Evolutionary conservation across 768 basidiomycete species (phyloP).

Genomic region (Lanmaoa rubissima): DNA sequence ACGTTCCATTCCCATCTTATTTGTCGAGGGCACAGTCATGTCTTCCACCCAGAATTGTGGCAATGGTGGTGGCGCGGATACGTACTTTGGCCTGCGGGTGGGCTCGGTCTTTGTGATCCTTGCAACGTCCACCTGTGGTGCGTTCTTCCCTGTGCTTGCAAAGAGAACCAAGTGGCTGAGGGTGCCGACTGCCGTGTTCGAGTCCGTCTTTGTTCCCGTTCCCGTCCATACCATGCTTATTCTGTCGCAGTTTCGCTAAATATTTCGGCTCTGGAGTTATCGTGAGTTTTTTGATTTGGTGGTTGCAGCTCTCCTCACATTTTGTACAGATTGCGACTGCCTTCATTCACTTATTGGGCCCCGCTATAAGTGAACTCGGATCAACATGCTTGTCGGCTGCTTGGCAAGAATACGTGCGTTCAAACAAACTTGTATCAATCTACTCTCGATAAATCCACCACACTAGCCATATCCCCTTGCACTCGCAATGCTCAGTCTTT

Average conservation of each 20-base stretch:
- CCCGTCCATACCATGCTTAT: conserved; percentile 1
- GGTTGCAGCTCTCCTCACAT: neutral
- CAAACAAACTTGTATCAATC: neutral
- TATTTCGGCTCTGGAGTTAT: conserved; percentile 92
- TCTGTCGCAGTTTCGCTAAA: conserved; percentile 64
- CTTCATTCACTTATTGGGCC: conserved; percentile 79
- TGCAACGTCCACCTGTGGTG: conserved; percentile 53
- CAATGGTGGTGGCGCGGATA: conserved; percentile 49
- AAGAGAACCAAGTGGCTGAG: conserved; percentile 48
- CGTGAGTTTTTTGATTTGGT: conserved; percentile 41
- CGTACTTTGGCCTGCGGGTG: conserved; percentile 54
- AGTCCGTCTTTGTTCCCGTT: conserved; percentile 46
- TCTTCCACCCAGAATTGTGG: conserved; percentile 41
- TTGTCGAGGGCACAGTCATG: conserved; percentile 13
- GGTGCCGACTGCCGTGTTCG: conserved; percentile 45
- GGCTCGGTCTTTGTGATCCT: conserved; percentile 77
- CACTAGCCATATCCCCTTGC: conserved; percentile 78
- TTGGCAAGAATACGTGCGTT: conserved; percentile 75
- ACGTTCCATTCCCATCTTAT: neutral
- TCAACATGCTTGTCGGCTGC: conserved; percentile 65
- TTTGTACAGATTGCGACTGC: conserved; percentile 75
- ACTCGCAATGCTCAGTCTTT: conserved; percentile 78
- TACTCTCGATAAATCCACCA: neutral
- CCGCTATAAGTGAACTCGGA: conserved; percentile 68
- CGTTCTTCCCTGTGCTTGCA: conserved; percentile 71